Conservation (phyloP, 371 early-diverging fungal species). For the Mucor indicus region DNA sequence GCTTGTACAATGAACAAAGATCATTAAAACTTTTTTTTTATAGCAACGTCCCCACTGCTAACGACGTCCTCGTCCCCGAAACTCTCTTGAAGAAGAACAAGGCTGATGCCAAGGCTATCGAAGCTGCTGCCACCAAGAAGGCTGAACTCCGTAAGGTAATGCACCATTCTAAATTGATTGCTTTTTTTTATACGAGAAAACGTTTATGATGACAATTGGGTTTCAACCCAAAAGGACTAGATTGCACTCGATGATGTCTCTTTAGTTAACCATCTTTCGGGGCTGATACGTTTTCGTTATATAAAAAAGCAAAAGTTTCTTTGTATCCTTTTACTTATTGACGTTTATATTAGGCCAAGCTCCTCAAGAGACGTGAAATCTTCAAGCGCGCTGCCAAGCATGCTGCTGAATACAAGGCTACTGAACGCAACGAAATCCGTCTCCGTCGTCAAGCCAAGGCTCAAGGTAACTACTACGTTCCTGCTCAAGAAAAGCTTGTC, state of each 20-base stretch:
- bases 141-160: slow-evolving; percentile 58
- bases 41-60: slow-evolving; percentile 59
- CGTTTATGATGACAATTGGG: slow-evolving; percentile 17
- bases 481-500: slow-evolving; percentile 96
- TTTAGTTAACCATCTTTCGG: slow-evolving; percentile 72
- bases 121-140: slow-evolving; percentile 66
- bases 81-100: slow-evolving; percentile 97
- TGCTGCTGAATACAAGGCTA: slow-evolving; percentile 90
- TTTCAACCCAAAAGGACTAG: slow-evolving; percentile 25
- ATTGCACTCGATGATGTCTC: slow-evolving; percentile 49
- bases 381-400: slow-evolving; percentile 98
- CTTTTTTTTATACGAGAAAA: neutral
- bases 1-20: slow-evolving; percentile 1
- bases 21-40: neutral
- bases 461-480: slow-evolving; percentile 91
- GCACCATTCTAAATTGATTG: slow-evolving; percentile 1
- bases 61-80: slow-evolving; percentile 86
- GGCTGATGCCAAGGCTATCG: slow-evolving; percentile 80
- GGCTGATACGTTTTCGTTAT: slow-evolving; percentile 44
- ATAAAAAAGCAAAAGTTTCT: neutral
- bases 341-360: slow-evolving; percentile 58
- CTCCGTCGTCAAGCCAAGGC: slow-evolving; percentile 92
- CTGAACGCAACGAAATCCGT: slow-evolving; percentile 87
- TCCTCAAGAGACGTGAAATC: slow-evolving; percentile 86
- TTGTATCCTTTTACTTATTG: neutral